Evolutionary conservation across 2,329 filamentous ascomycete species (phyloP).

Genomic region (Talaromyces sp.): DNA sequence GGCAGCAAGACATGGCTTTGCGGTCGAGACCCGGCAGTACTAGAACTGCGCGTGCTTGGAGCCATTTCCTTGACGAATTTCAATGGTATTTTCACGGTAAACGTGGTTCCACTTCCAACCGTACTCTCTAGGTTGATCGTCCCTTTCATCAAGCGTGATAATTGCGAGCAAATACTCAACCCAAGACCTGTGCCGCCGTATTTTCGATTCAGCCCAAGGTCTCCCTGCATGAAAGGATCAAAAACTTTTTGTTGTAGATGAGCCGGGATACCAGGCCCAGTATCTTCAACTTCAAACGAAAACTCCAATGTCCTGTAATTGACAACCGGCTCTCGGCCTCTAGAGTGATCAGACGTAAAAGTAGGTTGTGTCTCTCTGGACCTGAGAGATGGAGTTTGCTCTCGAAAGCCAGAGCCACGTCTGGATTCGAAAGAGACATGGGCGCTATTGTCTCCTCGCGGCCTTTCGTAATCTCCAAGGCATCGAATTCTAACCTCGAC

Average conservation of each 20-base stretch:
- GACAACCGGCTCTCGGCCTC: slow-evolving; percentile 40
- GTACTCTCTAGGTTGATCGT: slow-evolving; percentile 66
- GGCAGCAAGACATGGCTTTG: slow-evolving; percentile 22
- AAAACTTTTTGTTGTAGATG: slow-evolving; percentile 78
- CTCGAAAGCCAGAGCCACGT: slow-evolving; percentile 18
- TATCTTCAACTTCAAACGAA: slow-evolving; percentile 85
- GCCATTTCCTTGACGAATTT: slow-evolving; percentile 66
- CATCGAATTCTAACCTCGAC: slow-evolving; percentile 74
- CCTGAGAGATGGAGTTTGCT: slow-evolving; percentile 5
- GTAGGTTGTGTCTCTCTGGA: slow-evolving; percentile 19
- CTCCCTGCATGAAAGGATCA: slow-evolving; percentile 92
- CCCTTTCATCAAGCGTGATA: slow-evolving; percentile 78
- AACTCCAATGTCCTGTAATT: slow-evolving; percentile 65
- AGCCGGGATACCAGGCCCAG: slow-evolving; percentile 75
- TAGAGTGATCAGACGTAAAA: not conserved
- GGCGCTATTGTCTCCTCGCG: slow-evolving; percentile 40
- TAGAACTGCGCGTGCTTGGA: slow-evolving; percentile 28
- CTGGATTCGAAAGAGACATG: slow-evolving; percentile 29
- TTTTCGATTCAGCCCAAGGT: slow-evolving; percentile 80
- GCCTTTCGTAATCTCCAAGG: slow-evolving; percentile 27
- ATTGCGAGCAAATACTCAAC: slow-evolving; percentile 80
- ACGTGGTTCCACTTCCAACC: slow-evolving; percentile 68
- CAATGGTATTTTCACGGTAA: slow-evolving; percentile 76
- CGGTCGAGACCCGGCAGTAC: slow-evolving; percentile 23
- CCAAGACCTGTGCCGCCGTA: slow-evolving; percentile 85